Evolutionary conservation across 129 eudicot genomes (phyloP), one percentile per base, ranked within the genome.

Genomic region (Arctium minus): DNA sequence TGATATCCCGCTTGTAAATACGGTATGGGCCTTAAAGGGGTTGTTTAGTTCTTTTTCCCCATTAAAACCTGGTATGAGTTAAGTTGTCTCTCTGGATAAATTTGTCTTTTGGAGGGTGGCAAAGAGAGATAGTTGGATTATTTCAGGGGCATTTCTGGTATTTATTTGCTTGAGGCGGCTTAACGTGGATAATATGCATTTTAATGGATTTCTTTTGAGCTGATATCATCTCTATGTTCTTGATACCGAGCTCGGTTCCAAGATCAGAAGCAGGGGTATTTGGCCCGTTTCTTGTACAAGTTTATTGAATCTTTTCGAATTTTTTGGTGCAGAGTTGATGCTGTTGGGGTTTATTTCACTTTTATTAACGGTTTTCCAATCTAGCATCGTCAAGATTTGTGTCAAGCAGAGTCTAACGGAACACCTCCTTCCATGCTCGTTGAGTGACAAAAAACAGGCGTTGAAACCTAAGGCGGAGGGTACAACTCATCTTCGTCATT

Each of bases 311-410:
- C 22, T 4, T 27, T 70, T 27, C 50, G 27, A 8, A 2, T 8
- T 10, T 22, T 75, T 56, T n/a, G 62, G 29, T 81, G 89, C 89
- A 92, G 97, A 92, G 86, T 82, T 92, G 90, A 92, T 92, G 97
- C 81, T 92, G 56, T 48, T 92, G 89, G 97, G 97, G 42, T 92
- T 92, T 79, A 92, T 92, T 80, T 92, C 97, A 0, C 90, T 92
- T 33, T 44, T 92, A 42, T 80, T 92, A 46, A 90, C 97, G 38
- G 97, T 90, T 1, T 79, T 73, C 50, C 97, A 92, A 83, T 86
- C 81, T 68, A 80, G 87, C 62, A 89, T 92, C 30, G 75, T 42
- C 29, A 86, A 75, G 36, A 67, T 90, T 18, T 92, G 97, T 76
- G 86, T 92, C 8, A 76, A 91, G 6, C 36, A 89, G 69, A 79